Conservation (phyloP, 2,329 filamentous ascomycete species). For the Chaetomiaceae sp. region DNA sequence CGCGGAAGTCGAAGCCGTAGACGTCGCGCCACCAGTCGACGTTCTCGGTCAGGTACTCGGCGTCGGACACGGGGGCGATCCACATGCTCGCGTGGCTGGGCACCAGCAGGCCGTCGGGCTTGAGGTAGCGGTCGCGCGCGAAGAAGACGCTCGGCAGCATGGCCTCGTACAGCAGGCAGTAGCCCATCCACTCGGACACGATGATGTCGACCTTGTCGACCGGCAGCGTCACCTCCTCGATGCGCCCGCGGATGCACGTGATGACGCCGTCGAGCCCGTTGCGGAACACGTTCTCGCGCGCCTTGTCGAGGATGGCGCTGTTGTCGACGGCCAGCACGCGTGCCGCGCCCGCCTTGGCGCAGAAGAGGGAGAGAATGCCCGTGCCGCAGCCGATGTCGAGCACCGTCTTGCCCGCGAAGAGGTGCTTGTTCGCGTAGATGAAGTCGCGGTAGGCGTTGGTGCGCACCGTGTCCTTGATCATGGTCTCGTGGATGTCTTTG, state of each 20-base stretch:
- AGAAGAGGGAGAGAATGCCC: slow-evolving; percentile 91
- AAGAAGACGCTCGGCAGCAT: slow-evolving; percentile 93
- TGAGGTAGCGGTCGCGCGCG: slow-evolving; percentile 81
- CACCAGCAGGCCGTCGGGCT: slow-evolving; percentile 73
- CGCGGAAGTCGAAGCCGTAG: slow-evolving; percentile 90
- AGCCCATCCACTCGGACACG: slow-evolving; percentile 97
- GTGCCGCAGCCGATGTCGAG: slow-evolving; percentile 87
- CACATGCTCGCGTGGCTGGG: slow-evolving; percentile 81
- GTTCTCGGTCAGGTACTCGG: slow-evolving; percentile 71
- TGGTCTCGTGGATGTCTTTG: slow-evolving; percentile 84
- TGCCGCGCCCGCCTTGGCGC: slow-evolving; percentile 80
- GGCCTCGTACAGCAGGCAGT: slow-evolving; percentile 86
- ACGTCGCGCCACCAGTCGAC: slow-evolving; percentile 85
- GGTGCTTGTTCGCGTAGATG: slow-evolving; percentile 83
- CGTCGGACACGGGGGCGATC: slow-evolving; percentile 73
- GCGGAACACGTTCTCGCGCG: slow-evolving; percentile 75
- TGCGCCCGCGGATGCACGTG: slow-evolving; percentile 75
- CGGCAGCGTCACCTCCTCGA: slow-evolving; percentile 79
- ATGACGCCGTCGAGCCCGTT: slow-evolving; percentile 72
- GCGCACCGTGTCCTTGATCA: slow-evolving; percentile 85
- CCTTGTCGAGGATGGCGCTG: slow-evolving; percentile 82
- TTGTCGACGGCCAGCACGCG: slow-evolving; percentile 90
- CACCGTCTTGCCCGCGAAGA: slow-evolving; percentile 81
- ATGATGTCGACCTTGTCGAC: slow-evolving; percentile 86
- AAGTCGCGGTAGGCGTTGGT: slow-evolving; percentile 94